Conservation (phyloP, 495 filamentous ascomycete species). For the Aspergillus cristatus region DNA sequence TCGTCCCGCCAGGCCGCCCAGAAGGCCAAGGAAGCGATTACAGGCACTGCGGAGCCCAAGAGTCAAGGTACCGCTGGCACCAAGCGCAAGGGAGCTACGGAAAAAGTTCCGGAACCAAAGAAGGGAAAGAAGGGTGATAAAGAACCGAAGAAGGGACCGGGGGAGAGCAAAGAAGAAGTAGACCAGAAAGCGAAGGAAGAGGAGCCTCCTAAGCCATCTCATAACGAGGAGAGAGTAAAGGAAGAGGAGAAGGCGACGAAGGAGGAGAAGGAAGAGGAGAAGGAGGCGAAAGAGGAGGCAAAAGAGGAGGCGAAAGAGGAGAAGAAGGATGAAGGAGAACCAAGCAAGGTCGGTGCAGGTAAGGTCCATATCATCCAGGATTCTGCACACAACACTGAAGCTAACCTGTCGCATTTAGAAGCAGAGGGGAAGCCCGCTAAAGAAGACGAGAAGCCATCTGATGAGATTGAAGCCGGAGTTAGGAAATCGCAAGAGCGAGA, state of each 20-base stretch:
- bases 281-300: conserved; percentile 4
- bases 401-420: neutral
- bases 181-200: neutral
- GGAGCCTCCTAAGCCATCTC: conserved; percentile 1
- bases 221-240: conserved; percentile 15
- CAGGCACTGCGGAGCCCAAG: conserved; percentile 16
- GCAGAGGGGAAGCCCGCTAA: conserved; percentile 7
- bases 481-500: conserved; percentile 39
- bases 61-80: conserved; percentile 13
- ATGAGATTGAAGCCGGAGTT: conserved; percentile 14
- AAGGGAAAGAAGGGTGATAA: conserved; percentile 23
- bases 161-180: conserved; percentile 2
- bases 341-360: neutral
- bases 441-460: neutral
- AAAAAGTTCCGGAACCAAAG: conserved; percentile 20
- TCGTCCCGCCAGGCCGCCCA: conserved; percentile 35
- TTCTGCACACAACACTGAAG: no score
- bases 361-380: no score
- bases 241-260: conserved; percentile 4
- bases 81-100: conserved; percentile 26
- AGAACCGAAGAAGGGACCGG: neutral
- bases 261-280: conserved; percentile 1
- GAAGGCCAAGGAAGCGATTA: conserved; percentile 38
- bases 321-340: neutral
- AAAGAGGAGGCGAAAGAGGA: conserved; percentile 1